Evolutionary conservation across 768 basidiomycete genomes (phyloP).

Genomic region (Naganishia antarctica): DNA sequence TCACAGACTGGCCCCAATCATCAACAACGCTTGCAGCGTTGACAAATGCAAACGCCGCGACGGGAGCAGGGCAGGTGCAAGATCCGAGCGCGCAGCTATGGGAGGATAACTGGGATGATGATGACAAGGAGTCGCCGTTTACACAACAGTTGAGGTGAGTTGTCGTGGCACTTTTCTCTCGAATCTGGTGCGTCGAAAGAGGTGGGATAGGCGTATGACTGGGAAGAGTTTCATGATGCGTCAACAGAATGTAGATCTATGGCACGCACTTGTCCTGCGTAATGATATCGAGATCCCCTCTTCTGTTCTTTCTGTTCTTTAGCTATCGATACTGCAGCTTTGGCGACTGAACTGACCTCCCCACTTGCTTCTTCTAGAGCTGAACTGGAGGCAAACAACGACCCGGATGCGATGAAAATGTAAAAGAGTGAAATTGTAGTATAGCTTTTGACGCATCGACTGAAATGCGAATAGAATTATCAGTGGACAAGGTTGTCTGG

Average conservation of each 20-base stretch:
- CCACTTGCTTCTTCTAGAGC: constrained; percentile 16
- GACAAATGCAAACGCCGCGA: constrained; percentile 57
- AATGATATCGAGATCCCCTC: neutral
- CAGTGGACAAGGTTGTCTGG: too few relatives aligned
- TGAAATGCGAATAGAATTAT: too few relatives aligned
- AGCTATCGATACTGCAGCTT: too few relatives aligned
- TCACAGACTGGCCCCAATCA: constrained; percentile 33
- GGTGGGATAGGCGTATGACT: too few relatives aligned
- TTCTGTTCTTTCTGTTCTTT: too few relatives aligned
- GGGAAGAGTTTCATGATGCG: too few relatives aligned
- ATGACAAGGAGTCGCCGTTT: constrained; percentile 97
- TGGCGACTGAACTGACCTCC: neutral
- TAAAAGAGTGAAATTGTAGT: constrained; percentile 2
- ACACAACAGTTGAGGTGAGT: constrained; percentile 87
- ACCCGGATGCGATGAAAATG: constrained; percentile 28
- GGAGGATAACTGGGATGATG: constrained; percentile 99
- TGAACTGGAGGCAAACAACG: constrained; percentile 26
- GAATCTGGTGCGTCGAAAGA: too few relatives aligned
- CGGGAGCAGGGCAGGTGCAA: constrained; percentile 66
- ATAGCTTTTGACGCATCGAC: neutral
- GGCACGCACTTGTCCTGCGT: too few relatives aligned
- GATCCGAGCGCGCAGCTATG: constrained; percentile 85
- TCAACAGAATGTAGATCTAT: too few relatives aligned
- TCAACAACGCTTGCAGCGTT: constrained; percentile 33
- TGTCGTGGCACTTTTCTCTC: too few relatives aligned